Base-by-base conservation (phyloP, 1,284 basidiomycete genomes). In the Melampsora americana region DNA sequence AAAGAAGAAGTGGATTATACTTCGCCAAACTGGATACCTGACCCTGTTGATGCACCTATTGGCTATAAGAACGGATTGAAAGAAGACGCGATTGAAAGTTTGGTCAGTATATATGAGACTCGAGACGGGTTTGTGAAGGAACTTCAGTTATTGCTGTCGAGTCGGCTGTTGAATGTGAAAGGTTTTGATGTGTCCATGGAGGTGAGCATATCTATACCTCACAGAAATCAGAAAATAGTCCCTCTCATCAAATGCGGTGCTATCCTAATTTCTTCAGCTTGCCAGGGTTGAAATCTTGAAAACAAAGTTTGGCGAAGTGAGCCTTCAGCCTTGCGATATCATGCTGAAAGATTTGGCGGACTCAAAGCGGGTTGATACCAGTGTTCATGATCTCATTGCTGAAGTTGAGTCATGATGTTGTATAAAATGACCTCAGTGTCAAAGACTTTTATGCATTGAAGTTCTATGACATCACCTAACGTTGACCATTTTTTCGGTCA, bases 311-410 rank as follows among this genome's bases (percentile, higher is more conserved):
- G 94, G 94, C 26, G 94, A 97, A 81, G 87, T 89, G 0, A 89
- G 92, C 0, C 83, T 97, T 77, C 92, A 94, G 82, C 90, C 93
- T 0, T 95, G 93, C 85, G 94, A 97, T 82, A 93, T 97, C 77
- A 97, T 97, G 94, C 84, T 97, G 81, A 91, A 90, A 81, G 94
- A 97, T 83, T 91, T 97, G 88, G 90, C 92, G 6, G 93, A 96
- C 82, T 95, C 94, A 56, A 90, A 90, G 80, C 87, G 92, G 53
- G 91, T 90, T 69, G 91, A 97, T 82, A 87, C 88, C 35, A 90
- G 90, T 82, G 88, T 96, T 5, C 92, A 95, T 80, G 86, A 89
- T 0, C 88, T 90, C 80, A 86, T 86, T 68, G 77, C 66, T 32
- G 35, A 85, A 65, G 92, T 92, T 79, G 79, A 87, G 82, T 69